Evolutionary conservation across 2,329 filamentous ascomycete genomes (phyloP).

Genomic region (Alternaria tenuissima): DNA sequence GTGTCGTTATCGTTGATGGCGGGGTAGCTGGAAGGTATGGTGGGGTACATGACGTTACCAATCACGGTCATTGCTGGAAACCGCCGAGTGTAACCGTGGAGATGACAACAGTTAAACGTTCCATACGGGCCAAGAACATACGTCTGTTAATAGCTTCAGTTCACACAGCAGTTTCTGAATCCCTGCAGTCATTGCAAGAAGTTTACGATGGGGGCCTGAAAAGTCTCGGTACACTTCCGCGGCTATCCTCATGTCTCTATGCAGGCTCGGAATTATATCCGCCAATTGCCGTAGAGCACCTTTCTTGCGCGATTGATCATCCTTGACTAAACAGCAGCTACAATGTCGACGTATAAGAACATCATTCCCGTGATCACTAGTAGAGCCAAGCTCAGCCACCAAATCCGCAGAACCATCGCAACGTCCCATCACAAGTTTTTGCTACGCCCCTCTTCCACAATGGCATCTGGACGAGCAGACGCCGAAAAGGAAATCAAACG

Average conservation of each 20-base stretch:
- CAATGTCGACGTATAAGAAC: constrained; percentile 2
- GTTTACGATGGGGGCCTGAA: not conserved
- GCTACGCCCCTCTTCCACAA: constrained; percentile 3
- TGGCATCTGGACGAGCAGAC: constrained; percentile 51
- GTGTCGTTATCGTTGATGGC: constrained; percentile 21
- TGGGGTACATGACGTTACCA: constrained; percentile 30
- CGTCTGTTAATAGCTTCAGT: not conserved
- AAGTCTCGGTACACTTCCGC: constrained; percentile 15
- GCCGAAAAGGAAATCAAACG: constrained; percentile 61
- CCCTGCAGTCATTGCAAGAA: not conserved
- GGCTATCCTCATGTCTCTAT: constrained; percentile 7
- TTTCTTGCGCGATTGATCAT: constrained; percentile 13
- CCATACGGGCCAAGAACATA: not conserved
- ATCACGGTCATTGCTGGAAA: constrained; percentile 2
- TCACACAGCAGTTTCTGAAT: not conserved
- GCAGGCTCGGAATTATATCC: constrained; percentile 29
- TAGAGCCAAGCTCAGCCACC: not conserved
- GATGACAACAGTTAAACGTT: not conserved
- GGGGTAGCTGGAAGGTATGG: constrained; percentile 34
- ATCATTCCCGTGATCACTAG: not conserved
- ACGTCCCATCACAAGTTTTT: not conserved
- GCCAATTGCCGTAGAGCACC: constrained; percentile 21
- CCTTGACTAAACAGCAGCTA: constrained; percentile 1
- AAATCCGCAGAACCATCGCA: not conserved
- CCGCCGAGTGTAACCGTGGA: constrained; percentile 19